phyloP scores from a whole-genome alignment of 1,284 basidiomycete species.

The Papiliotrema nemorosa region DNA sequence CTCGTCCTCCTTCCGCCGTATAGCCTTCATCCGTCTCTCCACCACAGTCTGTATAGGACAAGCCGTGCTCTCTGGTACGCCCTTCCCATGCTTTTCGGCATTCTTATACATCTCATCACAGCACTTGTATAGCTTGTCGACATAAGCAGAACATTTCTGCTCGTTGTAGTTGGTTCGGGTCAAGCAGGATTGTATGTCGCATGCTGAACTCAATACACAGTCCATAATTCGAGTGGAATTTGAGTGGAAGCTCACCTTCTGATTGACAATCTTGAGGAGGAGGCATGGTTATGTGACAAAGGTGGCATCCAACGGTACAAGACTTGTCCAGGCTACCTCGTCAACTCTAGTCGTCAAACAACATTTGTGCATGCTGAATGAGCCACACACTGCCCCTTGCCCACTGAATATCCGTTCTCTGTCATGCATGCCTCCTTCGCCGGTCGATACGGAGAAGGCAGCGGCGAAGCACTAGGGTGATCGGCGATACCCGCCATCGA shows the following conservation, averaged over 20 bases:
- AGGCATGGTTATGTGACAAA: conserved; percentile 3
- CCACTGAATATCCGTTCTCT: no score
- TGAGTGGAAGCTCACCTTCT: conserved; percentile 17
- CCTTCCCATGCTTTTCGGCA: conserved; percentile 21
- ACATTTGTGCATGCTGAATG: no score
- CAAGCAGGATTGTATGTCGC: conserved; percentile 45
- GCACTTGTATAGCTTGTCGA: conserved; percentile 38
- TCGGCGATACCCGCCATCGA: no score
- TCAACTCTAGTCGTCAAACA: no score
- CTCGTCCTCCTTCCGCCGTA: conserved; percentile 13
- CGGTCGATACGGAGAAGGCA: no score
- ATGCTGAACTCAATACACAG: conserved; percentile 23
- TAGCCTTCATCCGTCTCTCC: conserved; percentile 31
- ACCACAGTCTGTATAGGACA: conserved; percentile 39
- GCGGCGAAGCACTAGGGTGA: no score
- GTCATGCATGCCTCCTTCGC: no score
- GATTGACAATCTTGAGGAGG: conserved; percentile 28
- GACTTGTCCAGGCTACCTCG: no score
- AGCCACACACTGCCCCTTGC: no score
- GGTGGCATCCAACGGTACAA: no score
- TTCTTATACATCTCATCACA: conserved; percentile 39
- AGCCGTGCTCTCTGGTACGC: conserved; percentile 21
- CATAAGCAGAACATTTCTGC: conserved; percentile 28
- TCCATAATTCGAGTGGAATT: background rate
- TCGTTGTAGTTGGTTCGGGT: conserved; percentile 36